Conservation (phyloP, 2,329 filamentous ascomycete species). For the Plenodomus lindquistii region DNA sequence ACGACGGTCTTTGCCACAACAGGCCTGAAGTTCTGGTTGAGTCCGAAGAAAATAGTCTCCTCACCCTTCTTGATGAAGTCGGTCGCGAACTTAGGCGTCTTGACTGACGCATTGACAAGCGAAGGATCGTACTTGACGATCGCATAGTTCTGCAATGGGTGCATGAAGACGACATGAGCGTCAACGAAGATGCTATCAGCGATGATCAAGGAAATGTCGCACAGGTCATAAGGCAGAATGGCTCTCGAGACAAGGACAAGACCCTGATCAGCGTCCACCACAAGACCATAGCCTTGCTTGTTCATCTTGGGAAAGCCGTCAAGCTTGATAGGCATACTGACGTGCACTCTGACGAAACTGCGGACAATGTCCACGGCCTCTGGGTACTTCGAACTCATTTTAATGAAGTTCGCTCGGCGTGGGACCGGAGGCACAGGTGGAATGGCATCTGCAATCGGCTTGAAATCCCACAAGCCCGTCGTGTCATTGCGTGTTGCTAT, state of each 20-base stretch:
- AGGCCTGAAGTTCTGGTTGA: constrained; percentile 92
- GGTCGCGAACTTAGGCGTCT: constrained; percentile 81
- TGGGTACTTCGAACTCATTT: constrained; percentile 83
- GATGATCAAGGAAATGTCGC: constrained; percentile 94
- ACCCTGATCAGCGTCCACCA: constrained; percentile 96
- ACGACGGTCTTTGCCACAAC: constrained; percentile 93
- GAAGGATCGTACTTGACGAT: constrained; percentile 93
- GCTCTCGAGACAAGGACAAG: constrained; percentile 92
- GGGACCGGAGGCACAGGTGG: constrained; percentile 73
- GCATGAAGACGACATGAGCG: constrained; percentile 92
- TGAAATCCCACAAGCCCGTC: constrained; percentile 93
- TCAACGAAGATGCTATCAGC: constrained; percentile 95
- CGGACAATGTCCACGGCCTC: constrained; percentile 91
- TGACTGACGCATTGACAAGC: constrained; percentile 90
- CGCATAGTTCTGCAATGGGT: constrained; percentile 95
- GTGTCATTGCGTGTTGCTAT: constrained; percentile 87
- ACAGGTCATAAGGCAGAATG: constrained; percentile 93
- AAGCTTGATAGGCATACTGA: constrained; percentile 91
- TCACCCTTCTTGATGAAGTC: constrained; percentile 89
- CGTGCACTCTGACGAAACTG: constrained; percentile 92
- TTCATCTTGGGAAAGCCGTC: constrained; percentile 96
- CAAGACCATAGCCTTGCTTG: constrained; percentile 92
- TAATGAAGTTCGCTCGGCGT: constrained; percentile 85
- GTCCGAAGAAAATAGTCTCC: constrained; percentile 95
- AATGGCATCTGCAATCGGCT: constrained; percentile 78